These are phyloP conservation scores for Carex scoparia DNA, from an alignment of 176 grass and related monocot species.

Conservation along the genomic window DNA sequence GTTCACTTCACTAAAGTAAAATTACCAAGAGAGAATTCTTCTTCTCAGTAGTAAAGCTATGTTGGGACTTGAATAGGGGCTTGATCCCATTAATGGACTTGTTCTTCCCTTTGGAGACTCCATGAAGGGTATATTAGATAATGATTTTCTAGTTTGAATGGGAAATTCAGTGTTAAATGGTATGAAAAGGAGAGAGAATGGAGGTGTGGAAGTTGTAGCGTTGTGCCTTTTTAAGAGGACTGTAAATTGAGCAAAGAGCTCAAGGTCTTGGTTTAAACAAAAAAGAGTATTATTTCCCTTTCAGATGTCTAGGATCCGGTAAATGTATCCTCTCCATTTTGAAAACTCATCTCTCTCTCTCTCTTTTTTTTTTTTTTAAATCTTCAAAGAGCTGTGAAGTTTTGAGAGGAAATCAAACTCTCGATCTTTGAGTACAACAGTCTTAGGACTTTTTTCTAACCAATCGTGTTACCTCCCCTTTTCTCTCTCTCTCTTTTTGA, in stretches of 20 bases:
- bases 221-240: not conserved
- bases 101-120: constrained; percentile 36
- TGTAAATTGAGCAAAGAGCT: not conserved
- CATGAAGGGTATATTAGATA: not conserved
- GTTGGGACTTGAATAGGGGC: constrained; percentile 60
- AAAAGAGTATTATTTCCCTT: not conserved
- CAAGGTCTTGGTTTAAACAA: constrained; percentile 17
- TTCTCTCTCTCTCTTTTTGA: too few species aligned
- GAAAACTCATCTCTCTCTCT: too few species aligned
- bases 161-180: not conserved
- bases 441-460: too few species aligned
- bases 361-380: too few species aligned
- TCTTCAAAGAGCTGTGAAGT: too few species aligned
- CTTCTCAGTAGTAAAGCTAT: constrained; percentile 52
- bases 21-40: constrained; percentile 64
- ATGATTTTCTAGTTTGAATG: not conserved
- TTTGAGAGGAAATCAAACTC: too few species aligned
- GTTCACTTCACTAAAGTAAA: not conserved
- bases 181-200: not conserved
- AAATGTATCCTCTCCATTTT: constrained; percentile 6
- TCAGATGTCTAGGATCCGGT: not conserved
- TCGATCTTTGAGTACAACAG: too few species aligned
- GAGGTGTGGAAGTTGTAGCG: not conserved
- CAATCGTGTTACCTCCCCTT: too few species aligned
- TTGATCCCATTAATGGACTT: constrained; percentile 26